phyloP scores from a whole-genome alignment of 2,329 filamentous ascomycete genomes.

The Emydomyces testavorans region DNA sequence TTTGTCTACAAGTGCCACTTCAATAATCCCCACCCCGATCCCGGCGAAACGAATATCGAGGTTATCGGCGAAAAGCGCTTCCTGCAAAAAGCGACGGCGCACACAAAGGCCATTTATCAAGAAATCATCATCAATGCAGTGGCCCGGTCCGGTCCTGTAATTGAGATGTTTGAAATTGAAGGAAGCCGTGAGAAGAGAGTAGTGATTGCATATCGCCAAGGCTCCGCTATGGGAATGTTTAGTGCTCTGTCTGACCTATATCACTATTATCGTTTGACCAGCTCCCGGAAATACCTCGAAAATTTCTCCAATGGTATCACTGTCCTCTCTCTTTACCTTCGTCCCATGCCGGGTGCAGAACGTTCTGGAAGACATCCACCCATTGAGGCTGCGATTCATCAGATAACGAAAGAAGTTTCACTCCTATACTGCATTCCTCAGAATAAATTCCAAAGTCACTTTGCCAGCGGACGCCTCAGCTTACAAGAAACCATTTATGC shows the following conservation, averaged over 20 bases:
- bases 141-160: conserved; percentile 77
- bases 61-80: conserved; percentile 89
- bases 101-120: conserved; percentile 93
- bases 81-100: conserved; percentile 86
- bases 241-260: conserved; percentile 91
- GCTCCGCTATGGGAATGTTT: conserved; percentile 86
- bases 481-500: conserved; percentile 95
- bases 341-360: conserved; percentile 52
- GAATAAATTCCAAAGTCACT: conserved; percentile 87
- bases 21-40: conserved; percentile 57
- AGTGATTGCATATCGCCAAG: conserved; percentile 86
- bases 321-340: conserved; percentile 90
- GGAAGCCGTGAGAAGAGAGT: conserved; percentile 83
- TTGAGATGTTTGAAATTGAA: conserved; percentile 95
- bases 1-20: conserved; percentile 98
- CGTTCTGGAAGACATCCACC: conserved; percentile 54
- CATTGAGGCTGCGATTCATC: conserved; percentile 88
- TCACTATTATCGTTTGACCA: conserved; percentile 96
- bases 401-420: conserved; percentile 97
- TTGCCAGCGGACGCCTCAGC: conserved; percentile 73
- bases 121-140: conserved; percentile 83
- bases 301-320: conserved; percentile 98
- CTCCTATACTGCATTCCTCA: conserved; percentile 95
- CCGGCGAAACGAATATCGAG: conserved; percentile 76
- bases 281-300: conserved; percentile 92